These are phyloP conservation scores for Naganishia liquefaciens DNA, from an alignment of 1,284 basidiomycete genomes.

Conservation along the genomic window DNA sequence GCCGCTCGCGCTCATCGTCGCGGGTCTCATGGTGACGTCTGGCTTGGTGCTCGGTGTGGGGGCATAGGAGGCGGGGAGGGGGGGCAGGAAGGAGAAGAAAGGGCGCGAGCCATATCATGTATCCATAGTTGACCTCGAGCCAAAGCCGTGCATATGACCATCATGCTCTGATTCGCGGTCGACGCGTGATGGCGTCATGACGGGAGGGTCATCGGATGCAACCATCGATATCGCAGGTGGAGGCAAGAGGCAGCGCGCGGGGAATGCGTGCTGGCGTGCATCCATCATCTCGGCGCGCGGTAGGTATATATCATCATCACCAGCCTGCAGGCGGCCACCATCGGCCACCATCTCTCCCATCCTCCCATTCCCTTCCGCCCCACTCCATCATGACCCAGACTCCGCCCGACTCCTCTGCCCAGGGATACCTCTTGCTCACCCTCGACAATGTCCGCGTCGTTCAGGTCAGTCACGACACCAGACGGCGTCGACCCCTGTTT, in stretches of 20 bases:
- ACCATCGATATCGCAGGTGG: neutral
- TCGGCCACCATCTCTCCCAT: too few species aligned
- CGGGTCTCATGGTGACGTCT: neutral
- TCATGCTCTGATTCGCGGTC: too few species aligned
- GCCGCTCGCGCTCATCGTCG: conserved; percentile 1
- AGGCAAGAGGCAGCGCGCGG: neutral
- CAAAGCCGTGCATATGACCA: neutral
- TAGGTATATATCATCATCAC: too few species aligned
- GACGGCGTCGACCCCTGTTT: neutral
- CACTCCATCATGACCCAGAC: conserved; percentile 21
- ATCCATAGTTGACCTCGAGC: conserved; percentile 9
- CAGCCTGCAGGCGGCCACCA: too few species aligned
- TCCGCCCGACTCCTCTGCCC: conserved; percentile 27
- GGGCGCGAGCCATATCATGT: conserved; percentile 16
- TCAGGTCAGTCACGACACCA: conserved; percentile 42
- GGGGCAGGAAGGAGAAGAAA: neutral
- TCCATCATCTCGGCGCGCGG: neutral
- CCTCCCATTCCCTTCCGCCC: too few species aligned
- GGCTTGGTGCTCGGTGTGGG: neutral
- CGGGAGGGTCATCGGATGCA: neutral
- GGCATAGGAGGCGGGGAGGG: neutral
- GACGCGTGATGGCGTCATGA: conserved; percentile 5
- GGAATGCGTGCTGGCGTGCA: neutral
- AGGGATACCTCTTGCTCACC: conserved; percentile 45
- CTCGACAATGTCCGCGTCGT: conserved; percentile 44